Base-by-base conservation (phyloP, 2,329 filamentous ascomycete genomes). In the Paramyrothecium roridum region DNA sequence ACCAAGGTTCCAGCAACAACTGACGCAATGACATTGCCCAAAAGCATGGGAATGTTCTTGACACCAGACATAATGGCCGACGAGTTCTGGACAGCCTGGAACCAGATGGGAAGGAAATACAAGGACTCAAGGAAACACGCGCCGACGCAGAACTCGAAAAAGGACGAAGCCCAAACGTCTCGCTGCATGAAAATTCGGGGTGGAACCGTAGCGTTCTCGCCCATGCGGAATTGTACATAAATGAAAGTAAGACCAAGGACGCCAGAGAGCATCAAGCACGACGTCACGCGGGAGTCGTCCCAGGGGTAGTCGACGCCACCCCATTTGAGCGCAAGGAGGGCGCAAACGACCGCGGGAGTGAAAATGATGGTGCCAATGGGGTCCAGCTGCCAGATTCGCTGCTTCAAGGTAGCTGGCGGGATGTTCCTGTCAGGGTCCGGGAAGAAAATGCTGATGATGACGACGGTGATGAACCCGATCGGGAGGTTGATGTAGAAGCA, bases 271-370 rank as follows among this genome's bases (percentile, higher is more conserved):
- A 73, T 64, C 16, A 74, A 65, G 1, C 74, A 61, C 22, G 60
- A 64, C 1, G 63, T 64, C 17, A 68, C 63, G 20, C 40, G 57
- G 19, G 55, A 61, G 52, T 59, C 57, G 50, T 49, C 58, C 67
- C 63, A 70, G 4, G 59, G 55, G 46, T 75, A 74, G 52, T 67
- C 70, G 33, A 65, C 65, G 8, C 74, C 76, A 23, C 76, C 76
- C 77, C 77, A 82, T 56, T 81, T 77, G 7, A 83, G 67, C n/a
- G 78, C 78, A 1, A 82, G 67, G 0, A 82, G 62, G 19, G 80
- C 68, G 57, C 76, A 81, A 20, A 80, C 65, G 8, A 80, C 69
- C 16, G 73, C 63, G 0, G 68, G 68, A 61, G 69, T 64, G 30
- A 73, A 70, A 4, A 73, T 59, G 16, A 57, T 54, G 3, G 66